A percentile compares a stretch with the other conserved stretches of the same genome.
Evolutionary conservation across 1,139 yeast species (phyloP).

Genomic region (Debaryomycetaceae sp.): DNA sequence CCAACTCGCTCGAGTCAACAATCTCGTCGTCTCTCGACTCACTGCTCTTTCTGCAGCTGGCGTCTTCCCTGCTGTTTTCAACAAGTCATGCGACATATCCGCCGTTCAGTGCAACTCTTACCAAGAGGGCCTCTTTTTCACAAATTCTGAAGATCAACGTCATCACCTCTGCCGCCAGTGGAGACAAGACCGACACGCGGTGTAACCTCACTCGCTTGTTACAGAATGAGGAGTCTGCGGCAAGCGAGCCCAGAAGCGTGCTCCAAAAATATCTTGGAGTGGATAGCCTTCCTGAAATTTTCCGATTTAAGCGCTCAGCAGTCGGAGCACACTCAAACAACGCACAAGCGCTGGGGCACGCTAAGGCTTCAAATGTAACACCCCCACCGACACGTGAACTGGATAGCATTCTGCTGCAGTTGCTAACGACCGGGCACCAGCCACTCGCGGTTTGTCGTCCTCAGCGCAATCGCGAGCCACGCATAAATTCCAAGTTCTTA

Average conservation of each 20-base stretch:
- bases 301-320: no score
- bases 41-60: slow-evolving; percentile 3
- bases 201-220: no score
- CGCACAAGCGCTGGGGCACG: no score
- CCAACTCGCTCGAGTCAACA: slow-evolving; percentile 4
- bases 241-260: no score
- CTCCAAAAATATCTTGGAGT: no score
- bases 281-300: no score
- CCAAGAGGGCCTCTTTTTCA: slow-evolving; percentile 3
- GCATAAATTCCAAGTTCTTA: slow-evolving; percentile 43
- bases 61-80: no score
- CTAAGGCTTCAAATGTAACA: neutral
- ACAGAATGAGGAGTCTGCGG: no score
- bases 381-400: neutral
- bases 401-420: neutral
- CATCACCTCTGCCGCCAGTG: slow-evolving; percentile 2
- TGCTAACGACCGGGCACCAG: no score
- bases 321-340: no score
- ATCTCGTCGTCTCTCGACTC: slow-evolving; percentile 5
- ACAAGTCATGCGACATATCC: slow-evolving; percentile 1
- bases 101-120: slow-evolving; percentile 2
- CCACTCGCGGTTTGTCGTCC: no score
- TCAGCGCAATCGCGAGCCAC: slow-evolving; percentile 39
- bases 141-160: slow-evolving; percentile 5
- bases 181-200: neutral